phyloP scores from a whole-genome alignment of 495 filamentous ascomycete species.

The Haplographium delicatum region DNA sequence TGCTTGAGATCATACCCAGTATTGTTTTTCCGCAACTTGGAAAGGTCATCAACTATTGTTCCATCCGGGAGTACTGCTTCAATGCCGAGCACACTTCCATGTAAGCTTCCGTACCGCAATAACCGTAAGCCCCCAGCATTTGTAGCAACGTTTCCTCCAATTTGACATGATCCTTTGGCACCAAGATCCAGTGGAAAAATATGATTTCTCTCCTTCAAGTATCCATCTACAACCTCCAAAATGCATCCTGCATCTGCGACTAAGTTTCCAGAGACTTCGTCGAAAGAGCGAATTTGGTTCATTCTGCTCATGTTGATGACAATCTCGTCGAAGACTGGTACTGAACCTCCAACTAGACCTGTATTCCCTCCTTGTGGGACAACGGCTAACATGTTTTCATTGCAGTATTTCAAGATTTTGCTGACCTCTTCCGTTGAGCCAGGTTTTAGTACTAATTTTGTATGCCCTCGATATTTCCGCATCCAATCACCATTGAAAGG shows the following conservation, averaged over 20 bases:
- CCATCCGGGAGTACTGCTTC: constrained; percentile 92
- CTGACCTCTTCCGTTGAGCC: constrained; percentile 76
- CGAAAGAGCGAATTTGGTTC: constrained; percentile 87
- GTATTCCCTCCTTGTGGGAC: constrained; percentile 98
- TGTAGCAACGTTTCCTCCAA: constrained; percentile 96
- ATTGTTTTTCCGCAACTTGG: constrained; percentile 91
- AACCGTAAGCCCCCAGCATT: constrained; percentile 91
- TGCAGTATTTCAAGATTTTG: constrained; percentile 87
- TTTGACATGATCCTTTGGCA: constrained; percentile 94
- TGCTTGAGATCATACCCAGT: constrained; percentile 98
- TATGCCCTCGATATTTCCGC: constrained; percentile 94
- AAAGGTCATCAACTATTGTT: constrained; percentile 83
- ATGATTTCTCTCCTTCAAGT: constrained; percentile 69
- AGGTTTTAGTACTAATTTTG: constrained; percentile 81
- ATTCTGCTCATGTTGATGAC: constrained; percentile 83
- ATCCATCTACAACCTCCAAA: constrained; percentile 80
- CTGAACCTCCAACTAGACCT: constrained; percentile 87
- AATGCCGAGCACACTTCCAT: constrained; percentile 86
- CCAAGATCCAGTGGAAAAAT: constrained; percentile 95
- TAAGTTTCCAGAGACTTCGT: constrained; percentile 84
- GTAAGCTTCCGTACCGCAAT: constrained; percentile 87
- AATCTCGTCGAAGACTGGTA: constrained; percentile 97
- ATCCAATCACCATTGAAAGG: constrained; percentile 98
- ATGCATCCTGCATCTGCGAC: constrained; percentile 89
- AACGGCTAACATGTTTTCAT: constrained; percentile 82